Evolutionary conservation across 768 basidiomycete species (phyloP).

Genomic region (Lactifluus echinatus): DNA sequence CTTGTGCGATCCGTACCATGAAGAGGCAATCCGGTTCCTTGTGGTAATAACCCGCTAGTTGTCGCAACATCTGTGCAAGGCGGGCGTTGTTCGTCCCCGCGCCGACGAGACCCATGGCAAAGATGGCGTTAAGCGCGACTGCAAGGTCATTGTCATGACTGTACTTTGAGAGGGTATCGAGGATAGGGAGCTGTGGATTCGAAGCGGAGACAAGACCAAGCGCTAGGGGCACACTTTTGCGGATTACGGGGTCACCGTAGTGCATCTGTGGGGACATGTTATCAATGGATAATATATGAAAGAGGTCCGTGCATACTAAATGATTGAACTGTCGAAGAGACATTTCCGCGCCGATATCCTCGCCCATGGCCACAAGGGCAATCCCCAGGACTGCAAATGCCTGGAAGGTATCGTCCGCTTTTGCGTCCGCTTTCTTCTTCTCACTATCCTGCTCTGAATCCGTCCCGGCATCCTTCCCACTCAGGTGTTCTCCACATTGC

Average conservation of each 20-base stretch:
- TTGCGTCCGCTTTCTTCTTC: conserved; percentile 40
- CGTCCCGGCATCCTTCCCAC: conserved; percentile 31
- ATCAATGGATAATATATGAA: conserved; percentile 20
- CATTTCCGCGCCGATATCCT: conserved; percentile 97
- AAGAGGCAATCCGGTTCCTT: conserved; percentile 97
- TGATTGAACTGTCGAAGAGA: conserved; percentile 96
- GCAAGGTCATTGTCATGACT: conserved; percentile 97
- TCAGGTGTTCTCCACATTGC: conserved; percentile 87
- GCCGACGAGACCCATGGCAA: conserved; percentile 97
- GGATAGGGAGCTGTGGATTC: conserved; percentile 87
- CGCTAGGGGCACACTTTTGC: conserved; percentile 89
- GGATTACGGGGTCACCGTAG: conserved; percentile 89
- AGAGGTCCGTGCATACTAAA: conserved; percentile 45
- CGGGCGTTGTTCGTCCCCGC: conserved; percentile 99
- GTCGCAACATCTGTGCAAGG: conserved; percentile 93
- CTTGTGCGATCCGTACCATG: conserved; percentile 92
- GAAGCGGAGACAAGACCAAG: conserved; percentile 92
- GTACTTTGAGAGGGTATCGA: conserved; percentile 97
- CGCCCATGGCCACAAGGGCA: conserved; percentile 93
- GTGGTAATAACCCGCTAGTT: conserved; percentile 95
- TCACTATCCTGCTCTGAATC: conserved; percentile 50
- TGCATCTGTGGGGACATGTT: conserved; percentile 66
- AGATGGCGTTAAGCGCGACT: conserved; percentile 94
- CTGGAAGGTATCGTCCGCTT: conserved; percentile 72
- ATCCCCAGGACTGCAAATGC: conserved; percentile 91